Evolutionary conservation across 108 stramenopile species (phyloP).

Genomic region (Aurantiochytrium sp.): DNA sequence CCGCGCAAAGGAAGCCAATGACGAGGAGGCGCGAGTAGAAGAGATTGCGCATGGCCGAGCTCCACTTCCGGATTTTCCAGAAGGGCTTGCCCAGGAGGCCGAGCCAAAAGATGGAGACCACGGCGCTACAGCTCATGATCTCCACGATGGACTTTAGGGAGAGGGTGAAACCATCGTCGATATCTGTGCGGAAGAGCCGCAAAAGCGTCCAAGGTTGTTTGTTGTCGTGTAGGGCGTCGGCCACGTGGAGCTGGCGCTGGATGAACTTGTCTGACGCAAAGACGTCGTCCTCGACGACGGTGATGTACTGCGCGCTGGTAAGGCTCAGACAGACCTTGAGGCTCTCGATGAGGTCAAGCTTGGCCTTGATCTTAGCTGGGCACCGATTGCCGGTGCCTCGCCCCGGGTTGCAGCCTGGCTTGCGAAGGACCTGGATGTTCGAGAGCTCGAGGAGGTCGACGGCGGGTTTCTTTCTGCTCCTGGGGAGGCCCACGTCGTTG

Average conservation of each 20-base stretch:
- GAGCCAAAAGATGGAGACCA: neutral
- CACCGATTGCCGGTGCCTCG: neutral
- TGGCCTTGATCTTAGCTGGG: neutral
- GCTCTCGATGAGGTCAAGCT: neutral
- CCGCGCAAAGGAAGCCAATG: neutral
- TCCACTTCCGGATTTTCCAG: neutral
- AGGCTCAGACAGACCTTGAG: neutral
- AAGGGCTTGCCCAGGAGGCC: neutral
- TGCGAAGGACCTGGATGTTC: neutral
- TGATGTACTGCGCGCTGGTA: neutral
- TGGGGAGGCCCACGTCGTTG: neutral
- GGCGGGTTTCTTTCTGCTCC: neutral
- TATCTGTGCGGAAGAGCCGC: neutral
- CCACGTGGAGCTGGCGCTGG: neutral
- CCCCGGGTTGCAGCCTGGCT: neutral
- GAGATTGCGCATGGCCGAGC: neutral
- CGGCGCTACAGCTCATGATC: neutral
- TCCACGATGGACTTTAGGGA: neutral
- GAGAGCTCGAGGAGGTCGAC: neutral
- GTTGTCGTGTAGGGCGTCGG: neutral
- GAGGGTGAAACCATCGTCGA: neutral
- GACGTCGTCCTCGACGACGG: neutral
- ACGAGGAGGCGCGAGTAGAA: neutral
- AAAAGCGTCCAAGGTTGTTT: neutral
- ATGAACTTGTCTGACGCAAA: neutral